Evolutionary conservation across 805 yeast genomes (phyloP).

Genomic region (Saturnispora quitensis): DNA sequence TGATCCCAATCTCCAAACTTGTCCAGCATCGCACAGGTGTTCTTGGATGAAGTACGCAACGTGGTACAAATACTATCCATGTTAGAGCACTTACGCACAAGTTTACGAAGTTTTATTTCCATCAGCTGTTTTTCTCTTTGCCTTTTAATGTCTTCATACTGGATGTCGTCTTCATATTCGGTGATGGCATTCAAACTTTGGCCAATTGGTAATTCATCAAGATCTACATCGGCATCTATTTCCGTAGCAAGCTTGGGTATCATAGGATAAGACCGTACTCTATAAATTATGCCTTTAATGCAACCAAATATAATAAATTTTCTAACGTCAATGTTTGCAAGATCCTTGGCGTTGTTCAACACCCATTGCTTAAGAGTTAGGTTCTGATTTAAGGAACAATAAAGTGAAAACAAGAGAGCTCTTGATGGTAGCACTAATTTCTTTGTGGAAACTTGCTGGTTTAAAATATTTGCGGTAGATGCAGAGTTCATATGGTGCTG

Average conservation of each 20-base stretch:
- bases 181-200: not conserved
- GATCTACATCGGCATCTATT: not conserved
- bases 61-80: slow-evolving; percentile 3
- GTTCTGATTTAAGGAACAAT: slow-evolving; percentile 71
- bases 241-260: slow-evolving; percentile 1
- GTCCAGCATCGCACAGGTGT: not conserved
- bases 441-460: slow-evolving; percentile 1
- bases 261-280: slow-evolving; percentile 73
- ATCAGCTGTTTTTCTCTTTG: not conserved
- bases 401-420: slow-evolving; percentile 60
- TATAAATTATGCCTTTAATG: slow-evolving; percentile 67
- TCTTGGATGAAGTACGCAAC: not conserved
- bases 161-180: not conserved
- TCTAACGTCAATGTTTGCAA: slow-evolving; percentile 69
- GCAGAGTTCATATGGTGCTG: slow-evolving; percentile 4
- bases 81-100: not conserved
- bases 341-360: slow-evolving; percentile 45
- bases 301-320: slow-evolving; percentile 83
- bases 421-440: slow-evolving; percentile 44
- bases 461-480: not conserved
- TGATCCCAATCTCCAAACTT: slow-evolving; percentile 5
- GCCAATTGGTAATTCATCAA: not conserved
- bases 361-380: slow-evolving; percentile 77
- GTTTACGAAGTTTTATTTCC: not conserved
- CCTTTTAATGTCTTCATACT: not conserved